These are phyloP conservation scores for Neonectria punicea DNA, from an alignment of 2,329 filamentous ascomycete species.

Conservation along the genomic window DNA sequence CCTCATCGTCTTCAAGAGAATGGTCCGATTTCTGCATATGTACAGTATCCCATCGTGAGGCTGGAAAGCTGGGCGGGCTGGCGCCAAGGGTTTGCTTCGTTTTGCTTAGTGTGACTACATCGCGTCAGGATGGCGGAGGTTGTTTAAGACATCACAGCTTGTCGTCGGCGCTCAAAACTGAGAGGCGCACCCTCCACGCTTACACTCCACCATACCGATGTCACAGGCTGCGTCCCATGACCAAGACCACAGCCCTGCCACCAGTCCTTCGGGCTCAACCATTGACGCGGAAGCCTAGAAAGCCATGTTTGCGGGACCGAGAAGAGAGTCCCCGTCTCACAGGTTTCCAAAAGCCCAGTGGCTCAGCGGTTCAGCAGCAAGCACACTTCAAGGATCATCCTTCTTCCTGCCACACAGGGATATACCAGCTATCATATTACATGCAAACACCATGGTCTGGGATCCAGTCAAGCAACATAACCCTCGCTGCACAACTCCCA, in stretches of 20 bases:
- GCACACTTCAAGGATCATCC: conserved; percentile 30
- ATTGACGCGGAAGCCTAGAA: conserved; percentile 16
- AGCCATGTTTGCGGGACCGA: conserved; percentile 20
- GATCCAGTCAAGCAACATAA: conserved; percentile 17
- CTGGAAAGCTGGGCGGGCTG: conserved; percentile 27
- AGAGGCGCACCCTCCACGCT: conserved; percentile 10
- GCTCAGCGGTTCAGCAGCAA: conserved; percentile 8
- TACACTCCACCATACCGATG: conserved; percentile 1
- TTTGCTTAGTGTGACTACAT: conserved; percentile 16
- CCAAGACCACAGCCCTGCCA: not conserved
- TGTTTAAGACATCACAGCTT: not conserved
- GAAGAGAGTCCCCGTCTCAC: conserved; percentile 12
- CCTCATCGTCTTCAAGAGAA: conserved; percentile 29
- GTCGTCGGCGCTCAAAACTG: conserved; percentile 6
- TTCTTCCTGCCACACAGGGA: conserved; percentile 21
- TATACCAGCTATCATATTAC: conserved; percentile 12
- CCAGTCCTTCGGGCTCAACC: conserved; percentile 15
- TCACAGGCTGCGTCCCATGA: conserved; percentile 2
- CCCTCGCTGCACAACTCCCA: conserved; percentile 20
- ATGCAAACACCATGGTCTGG: conserved; percentile 22
- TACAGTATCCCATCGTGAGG: conserved; percentile 34
- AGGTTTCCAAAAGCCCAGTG: conserved; percentile 7
- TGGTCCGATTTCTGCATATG: conserved; percentile 41
- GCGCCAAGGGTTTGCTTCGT: conserved; percentile 26
- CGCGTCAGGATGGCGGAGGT: not conserved